Evolutionary conservation across 2,329 filamentous ascomycete species (phyloP).

Genomic region (Sporothrix protearum): DNA sequence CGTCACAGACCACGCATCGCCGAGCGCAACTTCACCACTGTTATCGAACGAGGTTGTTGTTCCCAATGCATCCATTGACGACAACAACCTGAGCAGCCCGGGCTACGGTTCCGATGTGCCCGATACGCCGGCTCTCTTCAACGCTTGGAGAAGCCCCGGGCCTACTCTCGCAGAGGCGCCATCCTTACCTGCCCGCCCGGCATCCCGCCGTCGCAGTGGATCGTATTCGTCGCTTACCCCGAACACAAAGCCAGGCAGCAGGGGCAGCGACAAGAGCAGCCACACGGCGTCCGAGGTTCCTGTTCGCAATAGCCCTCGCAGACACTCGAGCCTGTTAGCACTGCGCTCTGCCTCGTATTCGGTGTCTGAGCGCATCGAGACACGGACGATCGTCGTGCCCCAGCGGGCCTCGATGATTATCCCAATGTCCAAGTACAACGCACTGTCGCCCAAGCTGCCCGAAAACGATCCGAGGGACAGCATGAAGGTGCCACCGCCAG

Average conservation of each 20-base stretch:
- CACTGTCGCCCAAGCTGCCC: neutral
- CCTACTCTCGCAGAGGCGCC: neutral
- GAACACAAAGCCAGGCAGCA: neutral
- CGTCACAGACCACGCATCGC: constrained; percentile 53
- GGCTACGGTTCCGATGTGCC: constrained; percentile 23
- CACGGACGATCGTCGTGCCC: neutral
- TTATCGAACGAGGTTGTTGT: neutral
- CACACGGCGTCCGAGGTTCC: constrained; percentile 20
- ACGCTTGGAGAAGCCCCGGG: constrained; percentile 26
- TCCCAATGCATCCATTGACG: neutral
- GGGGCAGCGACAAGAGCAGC: neutral
- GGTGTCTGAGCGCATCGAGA: constrained; percentile 1
- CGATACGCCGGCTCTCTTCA: constrained; percentile 30
- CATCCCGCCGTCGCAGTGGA: neutral
- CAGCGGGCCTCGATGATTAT: constrained; percentile 2
- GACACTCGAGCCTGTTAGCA: constrained; percentile 19
- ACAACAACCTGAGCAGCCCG: constrained; percentile 10
- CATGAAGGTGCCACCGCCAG: neutral
- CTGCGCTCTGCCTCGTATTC: constrained; percentile 11
- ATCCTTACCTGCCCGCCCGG: neutral
- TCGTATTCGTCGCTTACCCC: neutral
- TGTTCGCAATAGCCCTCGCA: constrained; percentile 28
- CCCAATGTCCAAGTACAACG: constrained; percentile 19
- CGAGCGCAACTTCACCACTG: constrained; percentile 33
- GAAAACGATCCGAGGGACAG: neutral